Conservation (phyloP, 176 grass and related monocot genomes). For the Stipa capillata region DNA sequence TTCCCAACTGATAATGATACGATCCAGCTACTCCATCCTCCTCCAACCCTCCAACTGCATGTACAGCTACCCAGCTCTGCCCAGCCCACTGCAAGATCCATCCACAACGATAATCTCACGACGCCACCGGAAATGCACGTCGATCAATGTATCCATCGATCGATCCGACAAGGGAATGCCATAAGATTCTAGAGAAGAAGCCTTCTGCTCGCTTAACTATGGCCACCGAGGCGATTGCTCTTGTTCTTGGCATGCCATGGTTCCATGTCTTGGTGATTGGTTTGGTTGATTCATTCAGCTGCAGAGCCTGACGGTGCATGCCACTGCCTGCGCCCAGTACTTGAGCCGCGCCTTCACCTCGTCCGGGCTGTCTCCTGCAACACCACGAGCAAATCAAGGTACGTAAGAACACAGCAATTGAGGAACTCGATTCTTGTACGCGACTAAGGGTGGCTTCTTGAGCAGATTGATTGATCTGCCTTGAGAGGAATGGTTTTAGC, state of each 20-base stretch:
- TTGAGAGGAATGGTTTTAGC: background rate
- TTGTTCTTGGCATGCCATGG: background rate
- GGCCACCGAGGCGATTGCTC: background rate
- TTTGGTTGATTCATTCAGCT: background rate
- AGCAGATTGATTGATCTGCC: background rate
- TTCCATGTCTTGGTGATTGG: background rate
- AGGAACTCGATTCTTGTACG: background rate
- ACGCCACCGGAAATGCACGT: background rate
- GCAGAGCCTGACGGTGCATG: too few species aligned
- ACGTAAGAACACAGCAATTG: background rate
- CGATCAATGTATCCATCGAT: background rate
- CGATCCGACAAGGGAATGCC: background rate
- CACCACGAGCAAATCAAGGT: too few species aligned
- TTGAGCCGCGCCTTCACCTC: too few species aligned
- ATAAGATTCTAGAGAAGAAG: background rate
- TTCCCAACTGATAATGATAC: background rate
- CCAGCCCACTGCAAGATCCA: too few species aligned
- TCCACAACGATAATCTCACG: too few species aligned
- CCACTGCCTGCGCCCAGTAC: too few species aligned
- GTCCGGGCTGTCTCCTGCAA: too few species aligned
- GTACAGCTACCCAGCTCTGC: background rate
- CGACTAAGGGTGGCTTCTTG: background rate
- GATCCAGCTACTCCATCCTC: background rate
- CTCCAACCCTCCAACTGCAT: background rate
- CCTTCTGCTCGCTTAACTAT: background rate